Evolutionary conservation across 192 early-diverging fungal genomes (phyloP).

Genomic region (Rhizophlyctis rosea): DNA sequence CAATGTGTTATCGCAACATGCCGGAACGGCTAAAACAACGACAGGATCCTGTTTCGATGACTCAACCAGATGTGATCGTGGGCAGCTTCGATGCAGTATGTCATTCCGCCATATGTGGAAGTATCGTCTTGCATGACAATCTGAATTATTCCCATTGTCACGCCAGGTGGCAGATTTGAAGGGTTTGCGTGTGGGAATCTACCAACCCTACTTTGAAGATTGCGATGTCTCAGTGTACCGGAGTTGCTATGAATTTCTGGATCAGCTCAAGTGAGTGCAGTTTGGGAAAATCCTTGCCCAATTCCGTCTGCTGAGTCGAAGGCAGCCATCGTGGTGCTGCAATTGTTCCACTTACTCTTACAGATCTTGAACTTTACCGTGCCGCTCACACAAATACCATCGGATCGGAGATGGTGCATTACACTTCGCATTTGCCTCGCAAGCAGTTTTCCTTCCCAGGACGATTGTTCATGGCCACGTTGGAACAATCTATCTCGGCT

Average conservation of each 20-base stretch:
- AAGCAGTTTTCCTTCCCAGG: conserved; percentile 42
- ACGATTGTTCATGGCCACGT: conserved; percentile 36
- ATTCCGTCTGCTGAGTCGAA: neutral
- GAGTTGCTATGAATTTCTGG: conserved; percentile 39
- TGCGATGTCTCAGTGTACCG: conserved; percentile 22
- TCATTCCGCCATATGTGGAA: no score
- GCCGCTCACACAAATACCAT: conserved; percentile 67
- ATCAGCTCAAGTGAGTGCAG: conserved; percentile 9
- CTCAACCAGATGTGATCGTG: conserved; percentile 53
- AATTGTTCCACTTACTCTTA: conserved; percentile 60
- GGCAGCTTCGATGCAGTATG: conserved; percentile 18
- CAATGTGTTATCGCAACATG: no score
- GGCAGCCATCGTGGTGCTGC: conserved; percentile 49
- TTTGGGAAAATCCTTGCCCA: neutral
- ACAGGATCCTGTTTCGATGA: conserved; percentile 41
- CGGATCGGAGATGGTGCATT: conserved; percentile 51
- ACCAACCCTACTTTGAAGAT: conserved; percentile 39
- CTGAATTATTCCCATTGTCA: no score
- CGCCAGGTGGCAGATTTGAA: conserved; percentile 33
- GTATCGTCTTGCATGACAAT: no score
- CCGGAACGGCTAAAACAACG: no score
- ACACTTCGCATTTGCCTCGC: conserved; percentile 14
- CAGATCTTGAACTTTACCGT: conserved; percentile 52
- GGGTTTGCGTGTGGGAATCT: conserved; percentile 60
- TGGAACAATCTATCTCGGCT: conserved; percentile 26